phyloP scores from a whole-genome alignment of 2,329 filamentous ascomycete species.

The Stromatinia cepivora region DNA sequence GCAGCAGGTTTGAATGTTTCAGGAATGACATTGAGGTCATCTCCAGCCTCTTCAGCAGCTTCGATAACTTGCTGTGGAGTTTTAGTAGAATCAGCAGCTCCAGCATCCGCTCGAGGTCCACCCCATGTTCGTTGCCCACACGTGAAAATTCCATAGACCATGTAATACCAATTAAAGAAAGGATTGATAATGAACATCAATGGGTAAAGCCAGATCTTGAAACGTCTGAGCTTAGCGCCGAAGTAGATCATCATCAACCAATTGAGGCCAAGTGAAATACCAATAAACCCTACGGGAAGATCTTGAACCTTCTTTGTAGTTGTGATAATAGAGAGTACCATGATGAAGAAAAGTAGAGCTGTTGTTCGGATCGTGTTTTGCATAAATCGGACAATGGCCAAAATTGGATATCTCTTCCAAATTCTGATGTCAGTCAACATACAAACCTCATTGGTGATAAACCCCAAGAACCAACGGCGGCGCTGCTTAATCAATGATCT shows the following conservation, averaged over 20 bases:
- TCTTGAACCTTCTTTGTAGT: conserved; percentile 77
- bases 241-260: conserved; percentile 98
- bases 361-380: conserved; percentile 97
- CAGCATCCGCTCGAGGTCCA: conserved; percentile 86
- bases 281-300: conserved; percentile 90
- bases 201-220: conserved; percentile 93
- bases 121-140: conserved; percentile 95
- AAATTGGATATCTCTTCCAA: conserved; percentile 86
- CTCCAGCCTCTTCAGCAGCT: conserved; percentile 72
- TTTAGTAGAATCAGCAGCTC: conserved; percentile 71
- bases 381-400: conserved; percentile 86
- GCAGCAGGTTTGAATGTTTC: conserved; percentile 73
- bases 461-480: conserved; percentile 93
- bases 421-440: conserved; percentile 94
- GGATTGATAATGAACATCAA: conserved; percentile 95
- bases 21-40: conserved; percentile 86
- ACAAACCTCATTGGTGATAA: conserved; percentile 96
- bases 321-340: conserved; percentile 81
- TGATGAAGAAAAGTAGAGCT: conserved; percentile 89
- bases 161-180: conserved; percentile 98
- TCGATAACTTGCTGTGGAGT: conserved; percentile 84
- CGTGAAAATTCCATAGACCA: conserved; percentile 58
- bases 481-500: conserved; percentile 87
- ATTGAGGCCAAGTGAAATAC: conserved; percentile 86
- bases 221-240: conserved; percentile 79